These are phyloP conservation scores for Cladosporium halotolerans DNA, from an alignment of 2,329 filamentous ascomycete genomes.

Conservation along the genomic window DNA sequence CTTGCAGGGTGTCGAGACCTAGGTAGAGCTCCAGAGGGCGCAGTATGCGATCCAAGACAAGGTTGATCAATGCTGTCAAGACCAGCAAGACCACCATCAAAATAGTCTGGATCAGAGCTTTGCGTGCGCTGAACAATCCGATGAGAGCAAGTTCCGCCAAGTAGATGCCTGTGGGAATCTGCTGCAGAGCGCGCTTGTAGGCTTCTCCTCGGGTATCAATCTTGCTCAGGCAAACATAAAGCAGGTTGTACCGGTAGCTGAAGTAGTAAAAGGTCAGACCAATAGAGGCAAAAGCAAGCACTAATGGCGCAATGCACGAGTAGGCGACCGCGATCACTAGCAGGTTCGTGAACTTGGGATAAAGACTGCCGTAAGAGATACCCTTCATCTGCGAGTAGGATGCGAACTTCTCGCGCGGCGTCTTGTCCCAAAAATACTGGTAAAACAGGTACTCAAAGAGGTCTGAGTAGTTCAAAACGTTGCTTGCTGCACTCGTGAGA, in stretches of 20 bases:
- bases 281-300: constrained; percentile 41
- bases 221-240: constrained; percentile 42
- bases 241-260: constrained; percentile 44
- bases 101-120: constrained; percentile 36
- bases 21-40: constrained; percentile 29
- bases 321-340: constrained; percentile 41
- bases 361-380: constrained; percentile 41
- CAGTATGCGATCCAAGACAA: constrained; percentile 26
- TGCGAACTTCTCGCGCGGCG: constrained; percentile 42
- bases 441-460: constrained; percentile 30
- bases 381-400: constrained; percentile 38
- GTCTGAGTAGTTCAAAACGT: constrained; percentile 29
- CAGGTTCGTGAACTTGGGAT: constrained; percentile 43
- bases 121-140: constrained; percentile 37
- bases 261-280: constrained; percentile 42
- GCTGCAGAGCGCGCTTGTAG: constrained; percentile 42
- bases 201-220: constrained; percentile 43
- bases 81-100: constrained; percentile 38
- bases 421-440: constrained; percentile 33
- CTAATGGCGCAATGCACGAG: constrained; percentile 43
- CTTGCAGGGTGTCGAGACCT: constrained; percentile 27
- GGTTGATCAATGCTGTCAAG: constrained; percentile 29
- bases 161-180: constrained; percentile 43
- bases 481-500: constrained; percentile 24
- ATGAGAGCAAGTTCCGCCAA: constrained; percentile 44